Conservation (phyloP, 805 yeast species). For the Saturnispora zaruensis region DNA sequence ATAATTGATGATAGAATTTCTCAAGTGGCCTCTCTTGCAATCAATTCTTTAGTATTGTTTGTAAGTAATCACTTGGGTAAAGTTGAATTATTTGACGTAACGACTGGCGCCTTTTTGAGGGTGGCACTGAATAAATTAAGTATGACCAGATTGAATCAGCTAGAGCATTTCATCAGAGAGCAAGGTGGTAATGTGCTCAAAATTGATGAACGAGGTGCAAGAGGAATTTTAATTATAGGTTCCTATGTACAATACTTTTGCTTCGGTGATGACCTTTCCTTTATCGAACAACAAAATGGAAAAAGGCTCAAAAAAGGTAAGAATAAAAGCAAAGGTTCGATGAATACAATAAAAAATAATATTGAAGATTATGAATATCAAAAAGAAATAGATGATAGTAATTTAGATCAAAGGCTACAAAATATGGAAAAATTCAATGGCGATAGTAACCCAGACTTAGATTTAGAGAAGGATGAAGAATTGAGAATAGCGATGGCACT, state of each 20-base stretch:
- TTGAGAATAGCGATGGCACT: slow-evolving; percentile 36
- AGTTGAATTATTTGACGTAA: slow-evolving; percentile 34
- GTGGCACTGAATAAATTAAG: slow-evolving; percentile 20
- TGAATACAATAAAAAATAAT: slow-evolving; percentile 27
- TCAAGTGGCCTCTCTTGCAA: slow-evolving; percentile 22
- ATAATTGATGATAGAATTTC: slow-evolving; percentile 16
- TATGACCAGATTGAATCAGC: slow-evolving; percentile 14
- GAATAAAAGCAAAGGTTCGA: slow-evolving; percentile 16
- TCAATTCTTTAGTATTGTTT: slow-evolving; percentile 25
- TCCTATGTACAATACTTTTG: slow-evolving; percentile 38
- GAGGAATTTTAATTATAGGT: slow-evolving; percentile 36
- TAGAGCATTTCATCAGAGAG: slow-evolving; percentile 23
- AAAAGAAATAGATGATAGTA: slow-evolving; percentile 19
- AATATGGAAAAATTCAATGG: slow-evolving; percentile 39
- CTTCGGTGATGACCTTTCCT: slow-evolving; percentile 32
- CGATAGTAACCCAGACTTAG: slow-evolving; percentile 7
- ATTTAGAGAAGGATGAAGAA: slow-evolving; percentile 33
- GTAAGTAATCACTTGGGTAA: slow-evolving; percentile 38
- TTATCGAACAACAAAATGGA: slow-evolving; percentile 13
- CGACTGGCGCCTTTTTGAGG: slow-evolving; percentile 35
- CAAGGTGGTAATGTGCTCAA: slow-evolving; percentile 22
- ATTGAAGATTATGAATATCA: slow-evolving; percentile 25
- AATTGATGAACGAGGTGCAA: slow-evolving; percentile 18
- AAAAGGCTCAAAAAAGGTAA: slow-evolving; percentile 8
- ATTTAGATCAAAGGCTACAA: slow-evolving; percentile 11